phyloP scores from a whole-genome alignment of 2,329 filamentous ascomycete genomes.

The Davidsoniella virescens region DNA sequence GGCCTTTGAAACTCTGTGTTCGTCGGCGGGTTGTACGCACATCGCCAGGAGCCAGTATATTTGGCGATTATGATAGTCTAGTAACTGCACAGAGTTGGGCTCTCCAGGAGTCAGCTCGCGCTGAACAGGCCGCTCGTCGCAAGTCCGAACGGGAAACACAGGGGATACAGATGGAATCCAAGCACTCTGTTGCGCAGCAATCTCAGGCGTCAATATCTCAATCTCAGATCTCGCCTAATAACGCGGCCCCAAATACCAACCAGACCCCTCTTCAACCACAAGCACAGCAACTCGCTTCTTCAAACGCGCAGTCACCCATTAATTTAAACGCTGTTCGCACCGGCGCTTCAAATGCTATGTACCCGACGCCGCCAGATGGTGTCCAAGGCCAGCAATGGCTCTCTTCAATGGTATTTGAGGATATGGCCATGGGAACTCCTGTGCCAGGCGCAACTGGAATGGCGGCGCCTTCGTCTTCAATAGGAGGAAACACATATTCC shows the following conservation, averaged over 20 bases:
- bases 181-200: slow-evolving; percentile 10
- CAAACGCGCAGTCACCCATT: slow-evolving; percentile 36
- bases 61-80: slow-evolving; percentile 33
- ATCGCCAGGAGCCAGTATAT: slow-evolving; percentile 22
- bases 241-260: neutral
- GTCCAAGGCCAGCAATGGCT: slow-evolving; percentile 28
- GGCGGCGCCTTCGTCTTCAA: slow-evolving; percentile 16
- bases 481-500: slow-evolving; percentile 18
- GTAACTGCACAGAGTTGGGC: slow-evolving; percentile 34
- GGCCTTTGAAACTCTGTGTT: slow-evolving; percentile 39
- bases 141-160: slow-evolving; percentile 33
- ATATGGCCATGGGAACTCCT: slow-evolving; percentile 23
- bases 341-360: slow-evolving; percentile 37
- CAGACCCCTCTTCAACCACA: neutral
- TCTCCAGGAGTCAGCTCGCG: slow-evolving; percentile 26
- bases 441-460: slow-evolving; percentile 31
- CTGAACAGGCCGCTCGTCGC: slow-evolving; percentile 30
- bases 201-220: neutral
- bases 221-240: neutral
- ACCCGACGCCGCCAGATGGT: slow-evolving; percentile 56
- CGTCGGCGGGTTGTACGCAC: slow-evolving; percentile 29
- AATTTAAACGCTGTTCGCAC: slow-evolving; percentile 28
- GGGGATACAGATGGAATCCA: slow-evolving; percentile 25
- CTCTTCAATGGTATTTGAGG: slow-evolving; percentile 28
- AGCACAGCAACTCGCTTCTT: slow-evolving; percentile 14